phyloP scores from a whole-genome alignment of 2,329 filamentous ascomycete species.

The Fusarium nygamai region DNA sequence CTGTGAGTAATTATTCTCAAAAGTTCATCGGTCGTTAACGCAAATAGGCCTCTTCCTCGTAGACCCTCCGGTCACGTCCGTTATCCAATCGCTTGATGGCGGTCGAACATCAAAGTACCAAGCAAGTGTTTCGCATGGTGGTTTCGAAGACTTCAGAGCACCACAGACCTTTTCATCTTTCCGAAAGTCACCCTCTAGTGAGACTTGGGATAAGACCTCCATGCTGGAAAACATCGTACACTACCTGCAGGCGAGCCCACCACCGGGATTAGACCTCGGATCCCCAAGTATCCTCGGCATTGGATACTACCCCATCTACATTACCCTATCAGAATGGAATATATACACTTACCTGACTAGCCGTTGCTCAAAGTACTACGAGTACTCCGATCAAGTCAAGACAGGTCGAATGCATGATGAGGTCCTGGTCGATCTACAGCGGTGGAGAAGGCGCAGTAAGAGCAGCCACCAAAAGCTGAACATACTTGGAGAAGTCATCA shows the following conservation, averaged over 20 bases:
- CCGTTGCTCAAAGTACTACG: rapidly evolving
- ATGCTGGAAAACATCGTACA: neutral
- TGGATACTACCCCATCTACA: neutral
- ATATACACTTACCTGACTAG: neutral
- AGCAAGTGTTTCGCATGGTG: rapidly evolving
- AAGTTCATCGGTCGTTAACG: neutral
- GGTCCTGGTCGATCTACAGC: neutral
- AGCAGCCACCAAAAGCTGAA: rapidly evolving
- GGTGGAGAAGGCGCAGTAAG: neutral
- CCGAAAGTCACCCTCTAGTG: rapidly evolving
- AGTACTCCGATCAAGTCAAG: neutral
- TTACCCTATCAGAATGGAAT: neutral
- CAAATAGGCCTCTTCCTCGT: rapidly evolving
- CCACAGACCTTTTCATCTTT: neutral
- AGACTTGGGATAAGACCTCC: rapidly evolving
- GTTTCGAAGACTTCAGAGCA: neutral
- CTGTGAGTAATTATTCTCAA: neutral
- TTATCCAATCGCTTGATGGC: rapidly evolving
- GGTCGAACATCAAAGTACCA: rapidly evolving
- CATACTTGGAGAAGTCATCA: rapidly evolving
- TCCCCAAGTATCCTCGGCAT: neutral
- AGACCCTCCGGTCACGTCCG: rapidly evolving
- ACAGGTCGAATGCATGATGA: neutral
- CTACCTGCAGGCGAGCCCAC: neutral
- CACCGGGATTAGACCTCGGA: rapidly evolving